Base-by-base conservation (phyloP, 371 early-diverging fungal species). In the Rhizopus arrhizus region DNA sequence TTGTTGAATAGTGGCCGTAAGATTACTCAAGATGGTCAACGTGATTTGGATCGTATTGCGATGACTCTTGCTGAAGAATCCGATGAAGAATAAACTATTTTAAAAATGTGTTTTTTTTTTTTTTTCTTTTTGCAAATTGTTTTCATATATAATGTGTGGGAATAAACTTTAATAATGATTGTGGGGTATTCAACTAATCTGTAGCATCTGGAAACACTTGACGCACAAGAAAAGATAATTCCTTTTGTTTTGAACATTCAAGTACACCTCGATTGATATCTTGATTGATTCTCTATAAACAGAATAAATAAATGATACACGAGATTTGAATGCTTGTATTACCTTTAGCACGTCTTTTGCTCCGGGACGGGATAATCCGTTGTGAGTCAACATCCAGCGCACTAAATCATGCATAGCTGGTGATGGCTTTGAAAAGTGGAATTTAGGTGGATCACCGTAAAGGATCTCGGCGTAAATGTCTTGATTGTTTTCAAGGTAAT, bases 401-500 rank as follows among this genome's bases (percentile, higher is more conserved):
- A 76, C 65, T 4, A 81, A 58, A 13, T 72, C 68, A 22, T 56
- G 35, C 62, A 81, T 65, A 46, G 66, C 62, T 5, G 62, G 53
- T 5, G 76, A 73, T 2, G 81, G 81, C 4, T 60, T 61, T 8
- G 78, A 58, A 51, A 81, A 81, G 34, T 72, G 70, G 52, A 81
- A 81, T 5, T 69, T 66, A 4, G 78, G 81, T 40, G 72, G 68
- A 28, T 74, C 63, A n/a, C 77, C 76, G 49, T 74, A 76, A 0
- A 78, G 50, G 50, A 81, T 78, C 40, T 78, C 75, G 16, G 67
- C 66, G 62, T 73, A 81, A 64, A 81, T 77, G 29, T 77, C 72
- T 29, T 67, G 62, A 36, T 57, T 77, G 45, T 70, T 64, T 54
- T 81, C 78, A 31, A 77, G 59, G 42, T 77, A 73, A 53, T 77